Conservation (phyloP, 352 stramenopile genomes). For the Phytopythium mirpurense region DNA sequence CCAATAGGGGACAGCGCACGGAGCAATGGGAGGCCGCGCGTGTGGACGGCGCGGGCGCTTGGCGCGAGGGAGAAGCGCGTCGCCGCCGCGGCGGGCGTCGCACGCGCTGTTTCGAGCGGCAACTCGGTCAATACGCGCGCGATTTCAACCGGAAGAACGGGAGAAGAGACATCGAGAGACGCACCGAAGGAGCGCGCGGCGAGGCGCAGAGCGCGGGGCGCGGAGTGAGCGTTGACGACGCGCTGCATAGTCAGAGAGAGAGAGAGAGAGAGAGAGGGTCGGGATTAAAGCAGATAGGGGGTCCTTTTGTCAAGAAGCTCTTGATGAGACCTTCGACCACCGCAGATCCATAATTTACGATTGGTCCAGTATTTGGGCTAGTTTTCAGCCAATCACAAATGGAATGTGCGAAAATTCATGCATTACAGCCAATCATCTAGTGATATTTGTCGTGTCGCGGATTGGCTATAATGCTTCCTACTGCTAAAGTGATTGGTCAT, state of each 20-base stretch:
- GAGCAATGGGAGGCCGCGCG: constrained; percentile 8
- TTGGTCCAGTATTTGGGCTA: too few relatives aligned
- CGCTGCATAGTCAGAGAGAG: constrained; percentile 14
- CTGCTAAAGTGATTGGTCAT: too few relatives aligned
- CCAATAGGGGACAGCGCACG: neutral
- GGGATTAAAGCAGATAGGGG: too few relatives aligned
- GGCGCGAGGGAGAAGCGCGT: constrained; percentile 6
- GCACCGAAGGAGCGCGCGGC: constrained; percentile 9
- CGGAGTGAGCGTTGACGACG: constrained; percentile 11
- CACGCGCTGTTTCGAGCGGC: constrained; percentile 8
- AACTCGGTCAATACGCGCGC: neutral
- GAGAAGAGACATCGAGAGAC: neutral
- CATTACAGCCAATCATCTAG: too few relatives aligned
- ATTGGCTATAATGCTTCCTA: too few relatives aligned
- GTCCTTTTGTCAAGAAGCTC: too few relatives aligned
- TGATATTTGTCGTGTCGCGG: too few relatives aligned
- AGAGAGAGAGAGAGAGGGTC: too few relatives aligned
- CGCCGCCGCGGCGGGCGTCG: constrained; percentile 6
- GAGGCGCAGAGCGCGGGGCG: constrained; percentile 11
- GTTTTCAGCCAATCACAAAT: too few relatives aligned
- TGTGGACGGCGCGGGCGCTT: constrained; percentile 6
- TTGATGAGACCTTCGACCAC: too few relatives aligned
- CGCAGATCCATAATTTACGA: too few relatives aligned
- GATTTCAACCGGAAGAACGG: neutral
- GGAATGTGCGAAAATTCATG: too few relatives aligned